These are phyloP conservation scores for Vaccinium vitisidaea DNA, from an alignment of 148 eudicot genomes.

Conservation along the genomic window DNA sequence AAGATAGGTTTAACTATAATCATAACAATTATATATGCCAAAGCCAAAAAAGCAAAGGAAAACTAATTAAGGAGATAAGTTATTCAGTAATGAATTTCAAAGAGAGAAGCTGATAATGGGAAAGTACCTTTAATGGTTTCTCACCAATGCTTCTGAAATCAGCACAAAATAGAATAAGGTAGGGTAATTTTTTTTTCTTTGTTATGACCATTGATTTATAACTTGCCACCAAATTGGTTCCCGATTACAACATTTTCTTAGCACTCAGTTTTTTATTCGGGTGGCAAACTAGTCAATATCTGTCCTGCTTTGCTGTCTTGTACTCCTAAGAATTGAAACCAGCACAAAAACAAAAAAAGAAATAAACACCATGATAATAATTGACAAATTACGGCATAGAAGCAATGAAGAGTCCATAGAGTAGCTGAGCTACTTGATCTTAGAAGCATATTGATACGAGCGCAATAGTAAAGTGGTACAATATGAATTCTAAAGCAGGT, in stretches of 20 bases:
- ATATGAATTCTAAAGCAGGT: not conserved
- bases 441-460: not conserved
- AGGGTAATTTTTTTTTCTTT: not conserved
- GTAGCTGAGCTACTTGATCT: not conserved
- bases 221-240: not conserved
- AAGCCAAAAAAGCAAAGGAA: not conserved
- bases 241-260: slow-evolving; percentile 9
- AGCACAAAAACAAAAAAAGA: slow-evolving; percentile 25
- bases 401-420: not conserved
- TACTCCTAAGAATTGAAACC: slow-evolving; percentile 76
- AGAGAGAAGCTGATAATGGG: not conserved
- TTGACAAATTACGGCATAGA: not conserved
- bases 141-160: not conserved
- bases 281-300: slow-evolving; percentile 78
- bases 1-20: no score
- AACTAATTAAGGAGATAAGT: not conserved
- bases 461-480: not conserved
- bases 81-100: not conserved
- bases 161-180: not conserved
- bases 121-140: no score
- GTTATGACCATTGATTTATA: not conserved
- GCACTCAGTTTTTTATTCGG: slow-evolving; percentile 42
- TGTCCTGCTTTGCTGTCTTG: slow-evolving; percentile 35
- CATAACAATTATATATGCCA: no score
- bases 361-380: not conserved